Evolutionary conservation across 768 basidiomycete species (phyloP).

Genomic region (Pseudohyphozyma bogoriensis): DNA sequence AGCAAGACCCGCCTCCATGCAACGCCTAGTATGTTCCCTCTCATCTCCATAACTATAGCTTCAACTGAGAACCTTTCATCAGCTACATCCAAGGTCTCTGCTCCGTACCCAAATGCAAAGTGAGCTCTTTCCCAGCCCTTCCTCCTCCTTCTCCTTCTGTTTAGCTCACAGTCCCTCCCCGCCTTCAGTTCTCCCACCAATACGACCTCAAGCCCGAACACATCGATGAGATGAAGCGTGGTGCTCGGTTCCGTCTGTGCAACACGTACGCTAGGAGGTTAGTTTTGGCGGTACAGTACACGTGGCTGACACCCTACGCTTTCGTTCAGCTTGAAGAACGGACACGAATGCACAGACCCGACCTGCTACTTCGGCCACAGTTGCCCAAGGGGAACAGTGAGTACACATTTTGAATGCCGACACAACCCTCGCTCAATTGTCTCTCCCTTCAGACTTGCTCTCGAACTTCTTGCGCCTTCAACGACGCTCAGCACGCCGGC

Average conservation of each 20-base stretch:
- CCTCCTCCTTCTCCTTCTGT: neutral
- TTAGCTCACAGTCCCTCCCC: neutral
- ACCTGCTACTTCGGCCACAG: conserved; percentile 16
- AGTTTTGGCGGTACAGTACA: too few species aligned
- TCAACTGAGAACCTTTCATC: too few species aligned
- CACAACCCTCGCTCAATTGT: neutral
- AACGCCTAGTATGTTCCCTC: too few species aligned
- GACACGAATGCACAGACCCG: too few species aligned
- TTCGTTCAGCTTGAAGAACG: too few species aligned
- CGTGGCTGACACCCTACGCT: too few species aligned
- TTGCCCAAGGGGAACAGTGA: conserved; percentile 16
- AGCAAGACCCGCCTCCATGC: conserved; percentile 23
- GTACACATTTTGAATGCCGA: neutral
- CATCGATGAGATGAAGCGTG: conserved; percentile 20
- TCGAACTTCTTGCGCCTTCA: conserved; percentile 19
- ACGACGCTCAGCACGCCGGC: conserved; percentile 8
- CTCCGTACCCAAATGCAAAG: conserved; percentile 15
- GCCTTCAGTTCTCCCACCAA: conserved; percentile 17
- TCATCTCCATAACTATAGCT: too few species aligned
- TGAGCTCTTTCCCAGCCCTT: neutral
- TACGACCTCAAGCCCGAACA: conserved; percentile 19
- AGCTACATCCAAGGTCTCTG: conserved; percentile 20
- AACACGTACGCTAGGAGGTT: too few species aligned
- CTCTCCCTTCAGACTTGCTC: conserved; percentile 1
- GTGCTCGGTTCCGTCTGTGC: conserved; percentile 22